These are phyloP conservation scores for Tetrapisispora iriomotensis DNA, from an alignment of 805 yeast genomes.

Conservation along the genomic window DNA sequence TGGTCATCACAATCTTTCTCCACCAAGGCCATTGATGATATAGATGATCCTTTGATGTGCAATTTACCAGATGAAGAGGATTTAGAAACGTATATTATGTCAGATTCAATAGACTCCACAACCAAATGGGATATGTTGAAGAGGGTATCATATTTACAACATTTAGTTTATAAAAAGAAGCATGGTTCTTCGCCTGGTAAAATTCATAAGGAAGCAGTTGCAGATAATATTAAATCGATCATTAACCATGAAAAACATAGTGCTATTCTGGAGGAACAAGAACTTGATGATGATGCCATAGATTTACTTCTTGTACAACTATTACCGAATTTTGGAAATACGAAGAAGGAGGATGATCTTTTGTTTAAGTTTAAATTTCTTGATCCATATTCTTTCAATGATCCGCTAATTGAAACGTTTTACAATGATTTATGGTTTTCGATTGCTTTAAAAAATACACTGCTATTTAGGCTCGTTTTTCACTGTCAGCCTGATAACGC, in stretches of 20 bases:
- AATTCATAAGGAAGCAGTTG: neutral
- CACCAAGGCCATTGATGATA: constrained; percentile 28
- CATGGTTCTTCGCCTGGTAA: constrained; percentile 14
- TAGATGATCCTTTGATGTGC: constrained; percentile 14
- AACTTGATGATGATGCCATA: constrained; percentile 22
- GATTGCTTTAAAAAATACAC: constrained; percentile 74
- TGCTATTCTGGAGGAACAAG: constrained; percentile 17
- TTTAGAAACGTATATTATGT: constrained; percentile 46
- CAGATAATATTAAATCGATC: neutral
- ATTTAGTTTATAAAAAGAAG: constrained; percentile 46
- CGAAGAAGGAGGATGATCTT: constrained; percentile 2
- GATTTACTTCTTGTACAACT: constrained; percentile 21
- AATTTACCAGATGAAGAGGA: constrained; percentile 51
- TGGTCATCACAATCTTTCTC: constrained; percentile 42
- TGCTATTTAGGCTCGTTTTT: constrained; percentile 72
- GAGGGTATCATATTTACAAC: constrained; percentile 58
- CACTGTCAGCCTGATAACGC: constrained; percentile 91
- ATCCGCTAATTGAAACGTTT: constrained; percentile 75
- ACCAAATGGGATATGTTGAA: constrained; percentile 67
- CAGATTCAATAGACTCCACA: constrained; percentile 36
- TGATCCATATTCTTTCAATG: constrained; percentile 83
- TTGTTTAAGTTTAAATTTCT: constrained; percentile 38
- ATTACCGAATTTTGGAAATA: constrained; percentile 15
- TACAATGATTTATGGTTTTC: constrained; percentile 80
- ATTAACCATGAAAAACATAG: constrained; percentile 8